phyloP scores from a whole-genome alignment of 2,329 filamentous ascomycete genomes.

The Helminthosporium solani region DNA sequence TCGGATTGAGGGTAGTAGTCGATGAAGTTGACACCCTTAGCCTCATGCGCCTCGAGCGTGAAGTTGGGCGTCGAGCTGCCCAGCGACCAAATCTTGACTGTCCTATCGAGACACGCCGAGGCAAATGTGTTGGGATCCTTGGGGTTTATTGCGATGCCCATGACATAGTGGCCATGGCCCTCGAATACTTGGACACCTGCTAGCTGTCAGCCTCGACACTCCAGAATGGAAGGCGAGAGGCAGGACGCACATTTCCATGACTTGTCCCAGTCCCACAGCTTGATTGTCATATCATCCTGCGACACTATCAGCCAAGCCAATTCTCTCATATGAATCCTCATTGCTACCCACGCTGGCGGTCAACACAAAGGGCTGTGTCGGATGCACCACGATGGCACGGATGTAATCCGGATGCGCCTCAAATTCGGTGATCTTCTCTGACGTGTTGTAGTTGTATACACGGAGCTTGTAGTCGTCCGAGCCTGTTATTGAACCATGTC shows the following conservation, averaged over 20 bases:
- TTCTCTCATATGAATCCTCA: background rate
- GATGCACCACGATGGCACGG: slow-evolving; percentile 92
- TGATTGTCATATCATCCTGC: slow-evolving; percentile 60
- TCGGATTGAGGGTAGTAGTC: slow-evolving; percentile 75
- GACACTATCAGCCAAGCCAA: slow-evolving; percentile 21
- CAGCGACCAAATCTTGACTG: slow-evolving; percentile 97
- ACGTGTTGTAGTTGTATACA: slow-evolving; percentile 96
- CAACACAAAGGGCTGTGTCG: slow-evolving; percentile 90
- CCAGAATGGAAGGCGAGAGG: background rate
- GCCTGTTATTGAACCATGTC: slow-evolving; percentile 28
- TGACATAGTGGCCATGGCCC: slow-evolving; percentile 94
- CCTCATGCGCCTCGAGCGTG: slow-evolving; percentile 94
- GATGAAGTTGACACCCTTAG: slow-evolving; percentile 96
- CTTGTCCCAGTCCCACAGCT: slow-evolving; percentile 99
- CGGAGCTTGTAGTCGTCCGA: slow-evolving; percentile 87
- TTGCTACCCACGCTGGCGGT: slow-evolving; percentile 67
- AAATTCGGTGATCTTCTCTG: slow-evolving; percentile 95
- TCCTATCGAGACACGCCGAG: slow-evolving; percentile 91
- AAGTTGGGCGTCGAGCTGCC: slow-evolving; percentile 94
- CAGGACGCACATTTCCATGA: slow-evolving; percentile 76
- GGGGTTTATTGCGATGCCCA: slow-evolving; percentile 95
- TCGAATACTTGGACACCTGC: slow-evolving; percentile 81
- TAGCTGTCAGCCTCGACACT: slow-evolving; percentile 19
- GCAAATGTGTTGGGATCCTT: slow-evolving; percentile 81
- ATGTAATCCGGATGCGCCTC: slow-evolving; percentile 99